Percentiles rank a stretch among this genome's conserved stretches.
Evolutionary conservation across 2,329 filamentous ascomycete species (phyloP).

Genomic region (Ophidiomyces ophidiicola): DNA sequence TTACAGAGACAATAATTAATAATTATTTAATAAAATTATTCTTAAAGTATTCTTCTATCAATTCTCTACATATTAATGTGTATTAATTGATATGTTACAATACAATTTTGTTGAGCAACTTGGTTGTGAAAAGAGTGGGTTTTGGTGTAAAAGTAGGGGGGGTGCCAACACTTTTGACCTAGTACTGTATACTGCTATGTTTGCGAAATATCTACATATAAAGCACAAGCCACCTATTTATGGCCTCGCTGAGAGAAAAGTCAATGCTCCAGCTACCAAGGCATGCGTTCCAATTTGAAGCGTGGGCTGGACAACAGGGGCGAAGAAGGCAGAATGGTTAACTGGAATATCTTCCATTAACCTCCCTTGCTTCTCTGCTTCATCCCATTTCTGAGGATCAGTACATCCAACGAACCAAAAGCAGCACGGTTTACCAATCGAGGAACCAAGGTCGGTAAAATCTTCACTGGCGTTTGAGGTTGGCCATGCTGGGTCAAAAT

Average conservation of each 20-base stretch:
- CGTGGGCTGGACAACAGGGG: constrained; percentile 48
- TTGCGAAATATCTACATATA: too few species aligned
- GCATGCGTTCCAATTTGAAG: constrained; percentile 43
- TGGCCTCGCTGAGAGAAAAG: constrained; percentile 19
- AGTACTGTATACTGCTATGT: too few species aligned
- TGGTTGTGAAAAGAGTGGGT: too few species aligned
- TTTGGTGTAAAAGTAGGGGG: too few species aligned
- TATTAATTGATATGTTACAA: too few species aligned
- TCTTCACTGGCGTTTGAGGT: constrained; percentile 42
- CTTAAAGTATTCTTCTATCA: too few species aligned
- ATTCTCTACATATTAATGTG: too few species aligned
- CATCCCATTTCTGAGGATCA: constrained; percentile 41
- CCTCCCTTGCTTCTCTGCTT: constrained; percentile 33
- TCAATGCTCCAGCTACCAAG: constrained; percentile 41
- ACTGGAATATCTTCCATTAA: constrained; percentile 40
- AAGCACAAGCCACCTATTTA: not conserved
- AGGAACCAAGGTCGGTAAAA: constrained; percentile 44
- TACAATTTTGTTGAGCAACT: too few species aligned
- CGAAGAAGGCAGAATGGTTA: constrained; percentile 50
- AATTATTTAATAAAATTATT: too few species aligned
- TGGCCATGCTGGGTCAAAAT: constrained; percentile 24
- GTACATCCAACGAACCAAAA: constrained; percentile 49
- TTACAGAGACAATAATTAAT: too few species aligned
- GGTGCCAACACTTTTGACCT: too few species aligned
- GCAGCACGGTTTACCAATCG: constrained; percentile 38